Evolutionary conservation across 1,139 yeast genomes (phyloP).

Genomic region (Taphrina flavorubra): DNA sequence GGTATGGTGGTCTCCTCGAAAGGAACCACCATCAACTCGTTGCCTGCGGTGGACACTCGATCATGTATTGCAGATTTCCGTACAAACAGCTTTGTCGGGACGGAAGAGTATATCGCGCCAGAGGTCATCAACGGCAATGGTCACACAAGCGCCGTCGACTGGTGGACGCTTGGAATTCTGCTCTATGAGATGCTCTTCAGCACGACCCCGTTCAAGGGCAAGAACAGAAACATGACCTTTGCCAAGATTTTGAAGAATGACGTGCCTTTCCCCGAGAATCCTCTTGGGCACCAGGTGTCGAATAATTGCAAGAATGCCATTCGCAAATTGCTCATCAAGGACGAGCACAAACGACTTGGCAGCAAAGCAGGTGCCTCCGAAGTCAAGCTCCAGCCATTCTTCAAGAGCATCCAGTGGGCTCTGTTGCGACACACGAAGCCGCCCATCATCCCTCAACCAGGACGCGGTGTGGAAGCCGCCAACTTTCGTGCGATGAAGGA

Average conservation of each 20-base stretch:
- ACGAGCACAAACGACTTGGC: constrained; percentile 85
- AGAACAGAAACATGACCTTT: constrained; percentile 84
- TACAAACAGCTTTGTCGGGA: constrained; percentile 96
- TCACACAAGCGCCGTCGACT: constrained; percentile 95
- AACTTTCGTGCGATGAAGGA: constrained; percentile 50
- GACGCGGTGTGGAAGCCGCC: constrained; percentile 57
- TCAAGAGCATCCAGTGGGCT: constrained; percentile 94
- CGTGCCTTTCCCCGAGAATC: constrained; percentile 66
- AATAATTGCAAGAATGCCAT: constrained; percentile 79
- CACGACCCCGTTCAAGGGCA: constrained; percentile 93
- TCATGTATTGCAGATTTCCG: constrained; percentile 95
- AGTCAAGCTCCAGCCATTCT: constrained; percentile 84
- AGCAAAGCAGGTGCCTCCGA: constrained; percentile 94
- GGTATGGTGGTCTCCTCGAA: constrained; percentile 53
- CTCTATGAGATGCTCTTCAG: constrained; percentile 94
- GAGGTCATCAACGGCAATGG: constrained; percentile 97
- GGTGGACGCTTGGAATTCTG: constrained; percentile 98
- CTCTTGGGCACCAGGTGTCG: constrained; percentile 60
- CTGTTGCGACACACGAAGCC: constrained; percentile 87
- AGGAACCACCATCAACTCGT: constrained; percentile 48
- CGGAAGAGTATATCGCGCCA: constrained; percentile 97
- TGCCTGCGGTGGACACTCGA: constrained; percentile 74
- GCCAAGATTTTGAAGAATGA: constrained; percentile 84
- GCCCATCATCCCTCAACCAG: constrained; percentile 88
- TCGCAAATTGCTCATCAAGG: constrained; percentile 80